Evolutionary conservation across 768 basidiomycete species (phyloP), one percentile per base, ranked within the genome.

Genomic region (Kwoniella dejecticola): DNA sequence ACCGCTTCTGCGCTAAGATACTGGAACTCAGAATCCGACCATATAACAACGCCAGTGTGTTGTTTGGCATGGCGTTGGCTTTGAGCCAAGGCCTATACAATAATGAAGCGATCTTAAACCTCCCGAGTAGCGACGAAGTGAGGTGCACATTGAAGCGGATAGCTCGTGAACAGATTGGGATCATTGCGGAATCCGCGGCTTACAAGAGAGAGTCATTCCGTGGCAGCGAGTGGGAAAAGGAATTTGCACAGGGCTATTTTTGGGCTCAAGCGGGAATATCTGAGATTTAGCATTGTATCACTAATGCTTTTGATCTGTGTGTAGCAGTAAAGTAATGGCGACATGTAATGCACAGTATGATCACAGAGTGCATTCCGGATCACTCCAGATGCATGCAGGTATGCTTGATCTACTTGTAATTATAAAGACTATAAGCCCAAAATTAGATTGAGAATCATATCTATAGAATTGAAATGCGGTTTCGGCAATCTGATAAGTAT

Each of bases 21-120:
- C 46, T 62, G 13, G 57, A 30, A 12, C 57, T 62, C 0, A 50
- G 65, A 41, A 15, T 19, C 7, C 21, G 46, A 23, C 65, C 65
- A 11, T 67, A 67, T 46, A 50, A 33, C 1, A 50, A 60, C 27
- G 38, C 40, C 5, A 17, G 21, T 10, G 19, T 6, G 3, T 19
- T 60, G 4, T 36, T 60, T 27, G 58, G 58, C 7, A n/a, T 53
- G 5, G 36, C 15, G 17, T 26, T 46, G 13, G 45, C 56, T 10
- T 6, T 57, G 0, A 48, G 45, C 26, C 4, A 57, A 57, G 21
- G 23, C 13, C 10, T 57, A 2, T 33, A 57, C n/a, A 5, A 12
- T 2, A 36, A 27, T 11, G 5, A 6, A 45, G 11, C 26, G 11
- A 13, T 57, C 33, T 7, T n/a, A 7, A 31, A 24, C 2, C 19